These are phyloP conservation scores for Oryza glaberrima DNA, from an alignment of 176 grass and related monocot species.

Conservation along the genomic window DNA sequence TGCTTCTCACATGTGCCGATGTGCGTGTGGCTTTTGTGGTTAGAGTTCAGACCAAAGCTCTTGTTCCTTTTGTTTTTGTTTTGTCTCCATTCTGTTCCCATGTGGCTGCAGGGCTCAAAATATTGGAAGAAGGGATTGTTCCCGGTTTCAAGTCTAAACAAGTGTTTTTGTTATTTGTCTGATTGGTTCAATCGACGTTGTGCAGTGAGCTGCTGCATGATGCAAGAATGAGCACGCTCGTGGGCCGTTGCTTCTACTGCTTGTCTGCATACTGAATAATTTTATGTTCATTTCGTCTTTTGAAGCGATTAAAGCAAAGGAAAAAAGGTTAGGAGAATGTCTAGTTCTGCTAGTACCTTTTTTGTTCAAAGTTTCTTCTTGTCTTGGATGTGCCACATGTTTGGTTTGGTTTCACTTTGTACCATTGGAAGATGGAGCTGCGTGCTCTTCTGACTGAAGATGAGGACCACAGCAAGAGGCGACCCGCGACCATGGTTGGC, in stretches of 20 bases:
- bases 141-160: not conserved
- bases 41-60: not conserved
- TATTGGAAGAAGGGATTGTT: not conserved
- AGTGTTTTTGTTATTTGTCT: not conserved
- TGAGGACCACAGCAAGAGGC: not conserved
- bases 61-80: not conserved
- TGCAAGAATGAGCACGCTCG: not conserved
- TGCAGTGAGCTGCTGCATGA: not conserved
- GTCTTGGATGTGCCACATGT: not conserved
- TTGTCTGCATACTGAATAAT: not conserved
- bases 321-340: not conserved
- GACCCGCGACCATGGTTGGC: not conserved
- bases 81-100: slow-evolving; percentile 44
- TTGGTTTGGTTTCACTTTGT: not conserved
- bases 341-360: not conserved
- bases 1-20: slow-evolving; percentile 14
- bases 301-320: not conserved
- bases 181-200: not conserved
- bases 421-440: not conserved
- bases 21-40: slow-evolving; percentile 20
- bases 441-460: not conserved
- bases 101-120: slow-evolving; percentile 18
- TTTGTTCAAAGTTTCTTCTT: not conserved
- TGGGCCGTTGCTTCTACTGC: not conserved
- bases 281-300: slow-evolving; percentile 25